Evolutionary conservation across 345 rosid species (phyloP).

Genomic region (Corchorus capsularis): DNA sequence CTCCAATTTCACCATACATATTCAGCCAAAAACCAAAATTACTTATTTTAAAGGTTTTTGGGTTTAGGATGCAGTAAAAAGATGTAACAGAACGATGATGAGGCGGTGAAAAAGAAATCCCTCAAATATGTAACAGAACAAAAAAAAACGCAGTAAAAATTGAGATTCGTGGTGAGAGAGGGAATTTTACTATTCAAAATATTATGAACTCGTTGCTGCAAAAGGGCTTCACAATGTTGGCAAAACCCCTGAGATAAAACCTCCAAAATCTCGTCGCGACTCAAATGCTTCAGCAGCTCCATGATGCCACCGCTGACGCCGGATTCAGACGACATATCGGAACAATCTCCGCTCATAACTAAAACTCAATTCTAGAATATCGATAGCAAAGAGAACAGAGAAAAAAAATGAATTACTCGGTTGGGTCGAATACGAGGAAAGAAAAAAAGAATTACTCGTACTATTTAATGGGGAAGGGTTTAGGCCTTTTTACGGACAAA

Average conservation of each 20-base stretch:
- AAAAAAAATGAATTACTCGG: too few relatives aligned
- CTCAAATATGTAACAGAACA: neutral
- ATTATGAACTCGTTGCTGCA: conserved; percentile 22
- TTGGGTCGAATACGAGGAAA: neutral
- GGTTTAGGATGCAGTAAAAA: too few relatives aligned
- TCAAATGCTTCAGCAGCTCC: conserved; percentile 22
- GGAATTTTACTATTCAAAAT: conserved; percentile 13
- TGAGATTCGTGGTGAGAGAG: neutral
- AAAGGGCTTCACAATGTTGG: conserved; percentile 26
- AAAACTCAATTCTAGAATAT: neutral
- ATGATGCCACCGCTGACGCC: neutral
- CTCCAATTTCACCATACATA: neutral
- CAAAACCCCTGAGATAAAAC: conserved; percentile 36
- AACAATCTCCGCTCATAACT: neutral
- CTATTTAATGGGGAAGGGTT: too few relatives aligned
- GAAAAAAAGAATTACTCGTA: neutral
- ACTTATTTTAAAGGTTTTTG: too few relatives aligned
- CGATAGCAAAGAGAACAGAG: neutral
- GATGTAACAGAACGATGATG: neutral
- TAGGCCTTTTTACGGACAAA: neutral
- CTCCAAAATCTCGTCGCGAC: conserved; percentile 29
- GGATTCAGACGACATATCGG: neutral
- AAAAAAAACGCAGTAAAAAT: neutral
- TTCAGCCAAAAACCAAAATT: neutral
- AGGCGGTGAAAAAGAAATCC: neutral